Percentiles rank a stretch among this genome's conserved stretches.
Evolutionary conservation across 1,139 yeast species (phyloP).

Genomic region (Magnusiomyces ingens): DNA sequence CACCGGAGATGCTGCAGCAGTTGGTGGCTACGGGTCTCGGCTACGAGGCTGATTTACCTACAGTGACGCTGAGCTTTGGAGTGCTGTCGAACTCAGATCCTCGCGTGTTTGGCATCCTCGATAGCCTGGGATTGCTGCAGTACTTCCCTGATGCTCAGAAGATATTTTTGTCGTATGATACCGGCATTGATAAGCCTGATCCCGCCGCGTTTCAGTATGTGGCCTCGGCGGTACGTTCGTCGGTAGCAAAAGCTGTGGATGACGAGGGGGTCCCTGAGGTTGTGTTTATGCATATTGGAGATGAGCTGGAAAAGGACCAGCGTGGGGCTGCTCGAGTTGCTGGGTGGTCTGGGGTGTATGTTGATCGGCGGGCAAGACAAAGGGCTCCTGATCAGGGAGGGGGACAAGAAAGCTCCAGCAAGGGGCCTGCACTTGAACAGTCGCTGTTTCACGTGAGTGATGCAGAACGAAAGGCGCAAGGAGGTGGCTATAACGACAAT

Average conservation of each 20-base stretch:
- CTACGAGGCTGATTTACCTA: constrained; percentile 6
- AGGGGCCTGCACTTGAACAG: too few species aligned
- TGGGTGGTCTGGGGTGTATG: constrained; percentile 26
- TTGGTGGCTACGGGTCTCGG: not conserved
- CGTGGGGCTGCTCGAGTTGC: constrained; percentile 21
- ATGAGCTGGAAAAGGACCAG: constrained; percentile 23
- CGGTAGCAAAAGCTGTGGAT: not conserved
- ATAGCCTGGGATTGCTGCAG: constrained; percentile 18
- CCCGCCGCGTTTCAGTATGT: constrained; percentile 20
- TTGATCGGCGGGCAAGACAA: constrained; percentile 19
- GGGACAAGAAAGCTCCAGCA: too few species aligned
- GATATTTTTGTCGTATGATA: constrained; percentile 23
- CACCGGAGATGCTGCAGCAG: not conserved
- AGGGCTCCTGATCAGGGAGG: too few species aligned
- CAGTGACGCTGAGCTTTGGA: constrained; percentile 16
- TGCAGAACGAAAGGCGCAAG: too few species aligned
- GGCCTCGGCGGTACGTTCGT: not conserved
- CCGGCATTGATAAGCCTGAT: constrained; percentile 25
- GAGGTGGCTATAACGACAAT: too few species aligned
- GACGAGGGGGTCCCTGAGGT: not conserved
- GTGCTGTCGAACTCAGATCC: constrained; percentile 28
- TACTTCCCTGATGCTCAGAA: constrained; percentile 12
- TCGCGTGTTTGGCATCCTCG: constrained; percentile 19
- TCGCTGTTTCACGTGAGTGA: too few species aligned
- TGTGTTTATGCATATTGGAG: constrained; percentile 27